A percentile compares a stretch with the other conserved stretches of the same genome.
Evolutionary conservation across 2,329 filamentous ascomycete genomes (phyloP).

Genomic region (Bipolaris oryzae): DNA sequence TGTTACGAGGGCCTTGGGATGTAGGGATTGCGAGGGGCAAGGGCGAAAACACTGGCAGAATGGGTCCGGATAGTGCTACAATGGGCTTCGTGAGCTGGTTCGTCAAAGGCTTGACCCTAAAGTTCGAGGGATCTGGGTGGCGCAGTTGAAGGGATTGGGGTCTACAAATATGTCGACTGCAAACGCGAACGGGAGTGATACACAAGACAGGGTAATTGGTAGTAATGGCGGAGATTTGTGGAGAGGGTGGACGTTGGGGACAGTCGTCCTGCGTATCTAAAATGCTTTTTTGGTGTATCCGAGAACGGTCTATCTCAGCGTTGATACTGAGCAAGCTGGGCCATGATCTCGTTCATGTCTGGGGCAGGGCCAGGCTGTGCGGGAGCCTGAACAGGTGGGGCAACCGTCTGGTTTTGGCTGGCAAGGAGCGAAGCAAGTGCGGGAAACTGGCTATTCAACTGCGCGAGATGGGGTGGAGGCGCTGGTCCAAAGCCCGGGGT

Average conservation of each 20-base stretch:
- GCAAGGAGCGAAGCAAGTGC: constrained; percentile 40
- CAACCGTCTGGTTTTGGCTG: constrained; percentile 29
- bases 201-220: constrained; percentile 4
- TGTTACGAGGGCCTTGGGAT: constrained; percentile 3
- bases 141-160: constrained; percentile 11
- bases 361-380: constrained; percentile 36
- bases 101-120: constrained; percentile 8
- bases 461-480: constrained; percentile 28
- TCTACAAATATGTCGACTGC: constrained; percentile 10
- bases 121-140: constrained; percentile 1
- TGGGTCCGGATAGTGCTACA: not conserved
- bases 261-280: constrained; percentile 9
- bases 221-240: constrained; percentile 12
- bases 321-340: constrained; percentile 70
- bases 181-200: constrained; percentile 6
- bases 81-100: constrained; percentile 4
- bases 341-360: constrained; percentile 75
- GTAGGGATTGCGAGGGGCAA: not conserved
- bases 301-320: constrained; percentile 43
- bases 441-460: constrained; percentile 40
- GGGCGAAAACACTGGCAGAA: not conserved
- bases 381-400: constrained; percentile 42
- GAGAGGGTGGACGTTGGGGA: not conserved
- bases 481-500: constrained; percentile 30
- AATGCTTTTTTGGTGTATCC: not conserved